Evolutionary conservation across 1,284 basidiomycete species (phyloP).

Genomic region (Leccinum pachyderme): DNA sequence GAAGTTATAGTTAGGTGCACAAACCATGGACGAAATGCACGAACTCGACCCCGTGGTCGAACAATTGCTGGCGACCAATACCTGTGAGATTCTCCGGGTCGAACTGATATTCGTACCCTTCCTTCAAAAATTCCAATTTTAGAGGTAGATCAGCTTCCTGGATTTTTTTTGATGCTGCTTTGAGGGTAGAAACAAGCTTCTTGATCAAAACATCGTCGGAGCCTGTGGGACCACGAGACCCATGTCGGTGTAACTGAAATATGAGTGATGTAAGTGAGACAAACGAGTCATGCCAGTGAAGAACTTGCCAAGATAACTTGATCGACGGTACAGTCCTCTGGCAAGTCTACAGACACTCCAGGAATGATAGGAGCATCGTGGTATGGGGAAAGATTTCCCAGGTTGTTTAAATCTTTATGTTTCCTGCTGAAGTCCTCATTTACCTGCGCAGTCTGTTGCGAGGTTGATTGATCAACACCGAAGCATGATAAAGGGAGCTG

Average conservation of each 20-base stretch:
- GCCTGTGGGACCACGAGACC: conserved; percentile 30
- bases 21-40: neutral
- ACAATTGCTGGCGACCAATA: conserved; percentile 14
- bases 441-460: neutral
- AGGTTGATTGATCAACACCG: neutral
- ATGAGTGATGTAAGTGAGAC: neutral
- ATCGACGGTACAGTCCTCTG: conserved; percentile 42
- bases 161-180: conserved; percentile 28
- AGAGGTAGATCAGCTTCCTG: conserved; percentile 33
- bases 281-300: neutral
- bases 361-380: conserved; percentile 24
- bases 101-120: conserved; percentile 37
- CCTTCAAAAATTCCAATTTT: conserved; percentile 40
- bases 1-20: conserved; percentile 5
- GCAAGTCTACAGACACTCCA: conserved; percentile 36
- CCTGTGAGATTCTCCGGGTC: conserved; percentile 19
- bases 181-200: conserved; percentile 36
- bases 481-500: neutral
- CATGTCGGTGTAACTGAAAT: conserved; percentile 21
- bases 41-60: conserved; percentile 21
- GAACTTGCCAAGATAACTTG: conserved; percentile 38
- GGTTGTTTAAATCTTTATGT: neutral
- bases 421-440: neutral
- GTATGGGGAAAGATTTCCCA: neutral
- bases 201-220: conserved; percentile 30